These are phyloP conservation scores for Dictyostelium capitatum DNA, from an alignment of 78 protist species.

Conservation along the genomic window DNA sequence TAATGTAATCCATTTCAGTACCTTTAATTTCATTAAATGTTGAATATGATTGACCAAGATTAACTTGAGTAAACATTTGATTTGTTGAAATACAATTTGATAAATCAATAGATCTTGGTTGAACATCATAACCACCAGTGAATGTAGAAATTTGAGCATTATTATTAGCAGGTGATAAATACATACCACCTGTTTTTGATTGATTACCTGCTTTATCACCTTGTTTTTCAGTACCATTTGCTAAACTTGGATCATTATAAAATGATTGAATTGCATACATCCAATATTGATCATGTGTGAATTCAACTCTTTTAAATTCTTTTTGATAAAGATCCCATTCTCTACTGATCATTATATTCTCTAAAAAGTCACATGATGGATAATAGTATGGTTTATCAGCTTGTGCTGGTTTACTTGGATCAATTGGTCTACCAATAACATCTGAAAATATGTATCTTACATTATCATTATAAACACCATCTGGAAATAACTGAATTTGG, in stretches of 20 bases:
- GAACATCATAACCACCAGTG: background rate
- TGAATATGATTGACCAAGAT: background rate
- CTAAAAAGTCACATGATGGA: slow-evolving; percentile 6
- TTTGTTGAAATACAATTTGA: background rate
- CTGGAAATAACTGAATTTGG: background rate
- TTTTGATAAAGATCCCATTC: background rate
- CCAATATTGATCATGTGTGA: background rate
- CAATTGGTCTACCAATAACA: slow-evolving; percentile 4
- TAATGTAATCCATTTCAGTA: background rate
- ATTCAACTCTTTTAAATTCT: background rate
- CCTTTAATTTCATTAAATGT: background rate
- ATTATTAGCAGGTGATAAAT: background rate
- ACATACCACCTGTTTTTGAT: background rate
- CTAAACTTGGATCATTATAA: background rate
- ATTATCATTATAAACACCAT: slow-evolving; percentile 1
- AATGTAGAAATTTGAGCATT: background rate
- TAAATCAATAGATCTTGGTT: background rate
- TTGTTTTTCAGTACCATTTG: background rate
- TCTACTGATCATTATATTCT: background rate
- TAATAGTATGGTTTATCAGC: background rate
- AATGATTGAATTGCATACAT: background rate
- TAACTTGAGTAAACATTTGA: background rate
- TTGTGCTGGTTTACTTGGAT: background rate
- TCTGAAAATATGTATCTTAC: background rate
- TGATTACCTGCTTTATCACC: background rate